Evolutionary conservation across 768 basidiomycete species (phyloP), one percentile per base, ranked within the genome.

Genomic region (Dictyophora rubrovolvata): DNA sequence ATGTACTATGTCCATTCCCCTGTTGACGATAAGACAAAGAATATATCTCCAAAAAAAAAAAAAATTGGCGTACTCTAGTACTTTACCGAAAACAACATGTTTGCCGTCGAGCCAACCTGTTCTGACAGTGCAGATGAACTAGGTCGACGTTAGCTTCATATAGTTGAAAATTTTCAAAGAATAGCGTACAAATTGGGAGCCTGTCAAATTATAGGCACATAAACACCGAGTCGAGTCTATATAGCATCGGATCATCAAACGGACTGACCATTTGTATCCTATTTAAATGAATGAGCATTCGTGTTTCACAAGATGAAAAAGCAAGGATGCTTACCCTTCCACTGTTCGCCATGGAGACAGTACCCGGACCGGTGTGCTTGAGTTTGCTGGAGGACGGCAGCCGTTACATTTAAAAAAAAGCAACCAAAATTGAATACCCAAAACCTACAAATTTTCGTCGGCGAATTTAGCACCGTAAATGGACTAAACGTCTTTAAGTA

Each of bases 291-390:
- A 18, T 42, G 16, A 62, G 54, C 48, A 42, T 42, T 10, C n/a
- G n/a, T n/a, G 11, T n/a, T 11, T 10, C 20, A 35, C 14, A 17
- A 20, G 23, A 17, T 8, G 37, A 20, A n/a, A 17, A n/a, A 17
- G 16, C 9, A n/a, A n/a, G n/a, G 18, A 33, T 6, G 22, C 56
- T 28, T 48, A 64, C 71, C 55, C 63, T 65, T 42, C 71, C 71
- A 57, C 92, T 84, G 67, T 96, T 97, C 53, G 94, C 94, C 94
- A 97, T 96, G 1, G 92, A 93, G 60, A 95, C 81, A 59, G 80
- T 78, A 62, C 94, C 94, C 53, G 89, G 82, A 37, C 83, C 84
- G 65, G 89, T 88, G 78, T 99, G 95, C 71, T 84, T 85, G 71
- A 98, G 88, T 81, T 97, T 96, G 80, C 93, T 96, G 65, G 28